Percentiles rank a stretch among this genome's conserved stretches.
Evolutionary conservation across 768 basidiomycete genomes (phyloP).

Genomic region (Pisolithus tinctorius): DNA sequence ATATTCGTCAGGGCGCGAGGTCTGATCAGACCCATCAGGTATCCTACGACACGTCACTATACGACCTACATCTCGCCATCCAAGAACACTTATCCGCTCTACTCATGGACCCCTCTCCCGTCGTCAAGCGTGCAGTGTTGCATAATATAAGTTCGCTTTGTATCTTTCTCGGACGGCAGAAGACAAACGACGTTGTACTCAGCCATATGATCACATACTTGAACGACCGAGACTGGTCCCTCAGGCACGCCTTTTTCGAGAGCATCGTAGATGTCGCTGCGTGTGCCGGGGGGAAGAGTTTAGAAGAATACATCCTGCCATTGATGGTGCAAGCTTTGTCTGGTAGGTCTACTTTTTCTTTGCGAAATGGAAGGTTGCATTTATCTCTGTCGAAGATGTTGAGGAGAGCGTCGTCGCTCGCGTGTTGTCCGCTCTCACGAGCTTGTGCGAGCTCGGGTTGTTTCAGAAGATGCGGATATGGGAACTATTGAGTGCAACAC

Average conservation of each 20-base stretch:
- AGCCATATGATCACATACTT: slow-evolving; percentile 82
- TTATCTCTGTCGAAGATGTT: slow-evolving; percentile 53
- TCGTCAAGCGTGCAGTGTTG: slow-evolving; percentile 87
- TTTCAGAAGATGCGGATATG: slow-evolving; percentile 95
- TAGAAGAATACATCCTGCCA: slow-evolving; percentile 97
- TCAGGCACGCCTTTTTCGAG: slow-evolving; percentile 91
- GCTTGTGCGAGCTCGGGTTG: slow-evolving; percentile 81
- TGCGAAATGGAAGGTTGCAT: not conserved
- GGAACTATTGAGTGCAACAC: slow-evolving; percentile 86
- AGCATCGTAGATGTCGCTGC: slow-evolving; percentile 93
- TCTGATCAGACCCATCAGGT: slow-evolving; percentile 42
- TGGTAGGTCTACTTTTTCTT: slow-evolving; percentile 41
- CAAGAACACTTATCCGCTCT: slow-evolving; percentile 84
- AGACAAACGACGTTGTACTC: slow-evolving; percentile 90
- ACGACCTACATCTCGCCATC: slow-evolving; percentile 78
- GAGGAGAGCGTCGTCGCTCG: slow-evolving; percentile 93
- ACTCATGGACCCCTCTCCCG: slow-evolving; percentile 81
- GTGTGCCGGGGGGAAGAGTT: slow-evolving; percentile 82
- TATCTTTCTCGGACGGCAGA: slow-evolving; percentile 87
- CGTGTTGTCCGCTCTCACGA: slow-evolving; percentile 82
- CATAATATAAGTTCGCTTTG: slow-evolving; percentile 85
- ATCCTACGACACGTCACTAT: slow-evolving; percentile 82
- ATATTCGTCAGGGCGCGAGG: not conserved
- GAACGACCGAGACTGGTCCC: slow-evolving; percentile 88
- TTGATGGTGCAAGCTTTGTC: slow-evolving; percentile 93